These are phyloP conservation scores for Diaporthe caulivora DNA, from an alignment of 2,329 filamentous ascomycete genomes.

Conservation along the genomic window DNA sequence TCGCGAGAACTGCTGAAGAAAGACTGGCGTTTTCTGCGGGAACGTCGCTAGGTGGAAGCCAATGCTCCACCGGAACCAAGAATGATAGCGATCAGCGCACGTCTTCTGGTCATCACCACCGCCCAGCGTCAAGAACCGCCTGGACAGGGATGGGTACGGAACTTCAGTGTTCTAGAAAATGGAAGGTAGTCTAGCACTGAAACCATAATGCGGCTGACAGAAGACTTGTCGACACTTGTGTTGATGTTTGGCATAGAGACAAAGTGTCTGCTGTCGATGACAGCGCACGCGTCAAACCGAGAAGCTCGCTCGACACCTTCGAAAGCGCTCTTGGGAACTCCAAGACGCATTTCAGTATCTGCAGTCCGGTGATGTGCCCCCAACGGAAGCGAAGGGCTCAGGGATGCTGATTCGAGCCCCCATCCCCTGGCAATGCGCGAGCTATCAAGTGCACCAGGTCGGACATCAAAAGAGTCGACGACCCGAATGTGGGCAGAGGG, in stretches of 20 bases:
- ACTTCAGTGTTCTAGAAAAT: constrained; percentile 4
- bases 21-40: constrained; percentile 21
- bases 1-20: constrained; percentile 23
- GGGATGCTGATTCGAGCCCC: background rate
- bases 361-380: background rate
- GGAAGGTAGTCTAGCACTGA: background rate
- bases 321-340: background rate
- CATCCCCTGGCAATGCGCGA: background rate
- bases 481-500: background rate
- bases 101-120: background rate
- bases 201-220: constrained; percentile 27
- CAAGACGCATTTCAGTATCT: background rate
- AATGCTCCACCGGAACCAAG: constrained; percentile 15
- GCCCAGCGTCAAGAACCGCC: background rate
- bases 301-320: background rate
- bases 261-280: background rate
- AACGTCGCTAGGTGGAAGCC: constrained; percentile 11
- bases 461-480: constrained; percentile 25
- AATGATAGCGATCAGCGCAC: constrained; percentile 27
- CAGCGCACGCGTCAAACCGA: background rate
- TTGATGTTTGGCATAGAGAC: background rate
- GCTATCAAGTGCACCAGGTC: background rate
- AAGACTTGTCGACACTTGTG: background rate
- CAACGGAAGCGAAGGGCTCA: background rate
- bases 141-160: background rate